phyloP scores from a whole-genome alignment of 306 rosid genomes.

The Ziziphus jujuba region DNA sequence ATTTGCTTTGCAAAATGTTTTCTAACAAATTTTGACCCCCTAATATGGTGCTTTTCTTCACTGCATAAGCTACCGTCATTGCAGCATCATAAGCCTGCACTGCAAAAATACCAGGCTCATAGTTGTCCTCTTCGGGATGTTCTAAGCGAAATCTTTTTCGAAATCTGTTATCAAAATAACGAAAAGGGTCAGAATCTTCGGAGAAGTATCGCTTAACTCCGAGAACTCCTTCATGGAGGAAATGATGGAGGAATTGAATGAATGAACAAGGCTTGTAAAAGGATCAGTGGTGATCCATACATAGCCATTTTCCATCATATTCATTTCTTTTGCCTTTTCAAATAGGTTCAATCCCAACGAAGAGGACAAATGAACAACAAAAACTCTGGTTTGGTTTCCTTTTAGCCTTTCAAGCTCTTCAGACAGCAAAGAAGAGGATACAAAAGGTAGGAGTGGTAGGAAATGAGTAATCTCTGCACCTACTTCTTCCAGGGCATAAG shows the following conservation, averaged over 20 bases:
- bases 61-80: slow-evolving; percentile 33
- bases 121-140: slow-evolving; percentile 33
- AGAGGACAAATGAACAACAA: slow-evolving; percentile 39
- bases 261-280: slow-evolving; percentile 46
- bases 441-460: slow-evolving; percentile 35
- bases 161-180: slow-evolving; percentile 27
- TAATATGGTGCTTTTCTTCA: slow-evolving; percentile 19
- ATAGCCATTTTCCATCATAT: slow-evolving; percentile 48
- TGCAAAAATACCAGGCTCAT: slow-evolving; percentile 48
- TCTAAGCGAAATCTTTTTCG: slow-evolving; percentile 23
- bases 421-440: slow-evolving; percentile 31
- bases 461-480: slow-evolving; percentile 27
- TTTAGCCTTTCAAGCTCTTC: slow-evolving; percentile 40
- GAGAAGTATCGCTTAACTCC: slow-evolving; percentile 44
- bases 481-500: slow-evolving; percentile 24
- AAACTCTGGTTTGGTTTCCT: slow-evolving; percentile 35
- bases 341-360: slow-evolving; percentile 37
- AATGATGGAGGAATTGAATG: slow-evolving; percentile 41
- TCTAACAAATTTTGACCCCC: slow-evolving; percentile 22
- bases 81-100: slow-evolving; percentile 53
- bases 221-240: slow-evolving; percentile 48
- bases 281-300: slow-evolving; percentile 59
- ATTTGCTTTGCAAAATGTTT: slow-evolving; percentile 26
- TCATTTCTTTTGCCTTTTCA: slow-evolving; percentile 35
- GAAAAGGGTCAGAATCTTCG: not conserved